Evolutionary conservation across 1,284 basidiomycete genomes (phyloP).

Genomic region (Trametes versicolor): DNA sequence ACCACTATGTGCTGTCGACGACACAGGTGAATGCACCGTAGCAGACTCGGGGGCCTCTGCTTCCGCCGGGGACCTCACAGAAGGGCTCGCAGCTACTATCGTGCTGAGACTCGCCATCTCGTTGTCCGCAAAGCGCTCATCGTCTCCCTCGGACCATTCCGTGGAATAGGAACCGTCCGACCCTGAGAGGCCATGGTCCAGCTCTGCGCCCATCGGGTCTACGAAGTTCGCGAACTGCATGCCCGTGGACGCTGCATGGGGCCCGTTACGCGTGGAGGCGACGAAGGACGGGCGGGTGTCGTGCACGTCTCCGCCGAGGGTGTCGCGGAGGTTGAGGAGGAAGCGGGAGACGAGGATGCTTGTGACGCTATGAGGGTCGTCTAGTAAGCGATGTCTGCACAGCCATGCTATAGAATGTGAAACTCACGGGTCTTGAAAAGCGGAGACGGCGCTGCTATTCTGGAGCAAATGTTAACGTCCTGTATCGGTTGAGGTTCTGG

Average conservation of each 20-base stretch:
- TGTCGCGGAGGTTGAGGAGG: slow-evolving; percentile 31
- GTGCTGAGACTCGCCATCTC: slow-evolving; percentile 8
- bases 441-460: slow-evolving; percentile 20
- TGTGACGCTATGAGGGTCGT: slow-evolving; percentile 12
- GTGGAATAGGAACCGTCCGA: background rate
- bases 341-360: slow-evolving; percentile 29
- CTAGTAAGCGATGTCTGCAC: background rate
- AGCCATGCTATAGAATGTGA: background rate
- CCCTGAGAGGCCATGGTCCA: slow-evolving; percentile 12
- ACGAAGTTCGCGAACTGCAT: slow-evolving; percentile 23
- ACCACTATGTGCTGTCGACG: background rate
- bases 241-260: background rate
- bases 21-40: background rate
- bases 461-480: background rate
- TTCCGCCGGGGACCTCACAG: background rate
- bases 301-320: background rate
- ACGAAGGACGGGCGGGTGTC: slow-evolving; percentile 19
- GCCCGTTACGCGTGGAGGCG: background rate
- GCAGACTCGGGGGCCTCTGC: background rate
- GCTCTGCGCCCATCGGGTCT: slow-evolving; percentile 22
- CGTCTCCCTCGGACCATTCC: background rate
- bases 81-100: background rate
- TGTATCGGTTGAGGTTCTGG: background rate
- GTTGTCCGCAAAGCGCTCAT: slow-evolving; percentile 20
- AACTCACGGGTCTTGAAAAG: slow-evolving; percentile 26